Percentiles rank a stretch among this genome's conserved stretches.
Evolutionary conservation across 2,329 filamentous ascomycete genomes (phyloP).

Genomic region (Aspergillus tamarii): DNA sequence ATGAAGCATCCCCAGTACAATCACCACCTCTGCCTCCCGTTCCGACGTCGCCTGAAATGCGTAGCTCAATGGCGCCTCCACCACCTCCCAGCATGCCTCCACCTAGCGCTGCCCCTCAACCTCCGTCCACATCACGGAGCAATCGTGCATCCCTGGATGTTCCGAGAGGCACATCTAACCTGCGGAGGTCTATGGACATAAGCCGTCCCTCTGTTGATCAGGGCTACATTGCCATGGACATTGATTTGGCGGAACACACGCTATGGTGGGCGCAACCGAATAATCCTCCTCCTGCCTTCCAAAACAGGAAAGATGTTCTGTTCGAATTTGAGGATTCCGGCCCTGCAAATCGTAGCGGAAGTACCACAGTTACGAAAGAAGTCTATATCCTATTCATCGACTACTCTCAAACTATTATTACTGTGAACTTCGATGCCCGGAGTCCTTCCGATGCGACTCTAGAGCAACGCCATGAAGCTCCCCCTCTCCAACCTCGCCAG

Average conservation of each 20-base stretch:
- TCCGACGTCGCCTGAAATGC: constrained; percentile 42
- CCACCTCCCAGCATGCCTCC: constrained; percentile 41
- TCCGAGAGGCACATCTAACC: constrained; percentile 53
- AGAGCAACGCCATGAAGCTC: constrained; percentile 84
- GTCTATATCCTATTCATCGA: constrained; percentile 90
- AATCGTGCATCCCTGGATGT: constrained; percentile 68
- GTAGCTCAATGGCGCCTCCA: constrained; percentile 53
- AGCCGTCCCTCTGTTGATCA: constrained; percentile 73
- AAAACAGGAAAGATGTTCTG: constrained; percentile 80
- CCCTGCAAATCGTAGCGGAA: constrained; percentile 69
- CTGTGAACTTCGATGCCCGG: constrained; percentile 74
- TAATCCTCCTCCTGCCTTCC: constrained; percentile 77
- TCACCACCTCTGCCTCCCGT: constrained; percentile 37
- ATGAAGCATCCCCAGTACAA: constrained; percentile 46
- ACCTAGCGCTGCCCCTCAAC: constrained; percentile 41
- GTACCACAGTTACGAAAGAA: constrained; percentile 73
- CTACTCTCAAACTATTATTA: constrained; percentile 92
- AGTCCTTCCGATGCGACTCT: constrained; percentile 73
- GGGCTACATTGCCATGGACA: constrained; percentile 83
- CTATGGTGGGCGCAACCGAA: constrained; percentile 89
- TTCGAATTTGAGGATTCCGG: constrained; percentile 80
- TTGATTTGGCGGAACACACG: constrained; percentile 74
- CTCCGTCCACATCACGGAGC: constrained; percentile 50
- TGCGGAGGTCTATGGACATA: constrained; percentile 73
- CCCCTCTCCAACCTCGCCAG: constrained; percentile 79